These are phyloP conservation scores for Tolypocladium inflatum DNA, from an alignment of 2,329 filamentous ascomycete species.

Conservation along the genomic window DNA sequence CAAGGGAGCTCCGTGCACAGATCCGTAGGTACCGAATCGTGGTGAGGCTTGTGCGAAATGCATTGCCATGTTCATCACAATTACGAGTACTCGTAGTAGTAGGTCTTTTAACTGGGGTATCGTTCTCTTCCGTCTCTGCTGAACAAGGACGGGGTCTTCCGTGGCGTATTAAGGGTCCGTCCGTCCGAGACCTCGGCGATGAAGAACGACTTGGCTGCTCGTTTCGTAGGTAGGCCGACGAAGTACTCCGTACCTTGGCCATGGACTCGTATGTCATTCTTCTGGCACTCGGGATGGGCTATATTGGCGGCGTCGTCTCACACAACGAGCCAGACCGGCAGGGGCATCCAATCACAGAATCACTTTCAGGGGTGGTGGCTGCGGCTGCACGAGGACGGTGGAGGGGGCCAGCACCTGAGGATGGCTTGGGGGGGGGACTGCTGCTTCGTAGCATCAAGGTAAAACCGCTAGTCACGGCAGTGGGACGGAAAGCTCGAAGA, in stretches of 20 bases:
- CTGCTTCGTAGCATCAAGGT: not conserved
- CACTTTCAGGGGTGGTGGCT: not conserved
- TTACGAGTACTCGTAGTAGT: too few relatives aligned
- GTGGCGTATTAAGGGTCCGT: not conserved
- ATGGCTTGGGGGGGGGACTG: not conserved
- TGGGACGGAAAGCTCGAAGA: not conserved
- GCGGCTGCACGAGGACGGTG: not conserved
- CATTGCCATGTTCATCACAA: not conserved
- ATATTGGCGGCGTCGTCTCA: not conserved
- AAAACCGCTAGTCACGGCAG: not conserved
- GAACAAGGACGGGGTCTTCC: not conserved
- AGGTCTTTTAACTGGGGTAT: not conserved
- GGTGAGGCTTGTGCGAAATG: not conserved
- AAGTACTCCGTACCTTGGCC: too few relatives aligned
- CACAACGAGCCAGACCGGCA: not conserved
- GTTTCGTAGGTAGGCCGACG: not conserved
- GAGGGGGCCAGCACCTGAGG: not conserved
- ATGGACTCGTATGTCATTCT: not conserved
- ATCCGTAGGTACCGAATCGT: not conserved
- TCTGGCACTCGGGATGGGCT: not conserved
- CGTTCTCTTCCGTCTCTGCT: not conserved
- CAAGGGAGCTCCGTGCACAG: not conserved
- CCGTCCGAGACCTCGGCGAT: not conserved
- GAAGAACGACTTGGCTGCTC: not conserved
- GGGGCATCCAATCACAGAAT: not conserved